Percentiles rank a stretch among this genome's conserved stretches.
These are phyloP conservation scores for Chara braunii DNA, from an alignment of 139 green algal genomes.

Conservation along the genomic window DNA sequence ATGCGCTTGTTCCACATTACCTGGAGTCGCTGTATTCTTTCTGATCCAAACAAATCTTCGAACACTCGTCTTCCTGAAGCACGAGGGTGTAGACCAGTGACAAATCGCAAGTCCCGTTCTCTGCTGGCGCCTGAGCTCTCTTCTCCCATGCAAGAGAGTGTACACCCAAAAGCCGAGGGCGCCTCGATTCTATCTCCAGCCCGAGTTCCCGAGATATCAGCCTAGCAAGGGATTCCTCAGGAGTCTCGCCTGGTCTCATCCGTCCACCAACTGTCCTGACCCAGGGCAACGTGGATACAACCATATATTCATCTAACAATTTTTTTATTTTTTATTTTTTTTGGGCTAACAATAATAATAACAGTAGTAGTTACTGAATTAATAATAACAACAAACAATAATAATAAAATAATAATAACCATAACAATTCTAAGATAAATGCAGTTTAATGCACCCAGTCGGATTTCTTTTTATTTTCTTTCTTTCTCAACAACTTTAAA, in stretches of 20 bases:
- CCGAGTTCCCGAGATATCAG: slow-evolving; percentile 10
- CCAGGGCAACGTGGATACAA: too few species aligned
- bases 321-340: too few species aligned
- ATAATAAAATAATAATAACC: too few species aligned
- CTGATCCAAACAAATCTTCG: slow-evolving; percentile 13
- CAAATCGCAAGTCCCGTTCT: slow-evolving; percentile 26
- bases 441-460: too few species aligned
- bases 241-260: slow-evolving; percentile 15
- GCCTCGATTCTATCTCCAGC: not conserved
- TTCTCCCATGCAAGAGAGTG: slow-evolving; percentile 17
- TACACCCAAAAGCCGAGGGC: slow-evolving; percentile 2
- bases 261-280: slow-evolving; percentile 17
- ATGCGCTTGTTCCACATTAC: not conserved
- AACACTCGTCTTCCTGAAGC: not conserved
- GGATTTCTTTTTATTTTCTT: too few species aligned
- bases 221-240: slow-evolving; percentile 14
- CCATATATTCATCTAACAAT: too few species aligned
- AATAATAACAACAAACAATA: too few species aligned
- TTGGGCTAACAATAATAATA: too few species aligned
- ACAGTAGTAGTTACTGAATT: too few species aligned
- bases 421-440: too few species aligned
- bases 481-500: too few species aligned
- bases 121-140: slow-evolving; percentile 1
- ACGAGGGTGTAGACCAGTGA: slow-evolving; percentile 13
- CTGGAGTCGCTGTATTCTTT: slow-evolving; percentile 16